phyloP scores from a whole-genome alignment of 2,329 filamentous ascomycete species.

The Mariannaea sp. region DNA sequence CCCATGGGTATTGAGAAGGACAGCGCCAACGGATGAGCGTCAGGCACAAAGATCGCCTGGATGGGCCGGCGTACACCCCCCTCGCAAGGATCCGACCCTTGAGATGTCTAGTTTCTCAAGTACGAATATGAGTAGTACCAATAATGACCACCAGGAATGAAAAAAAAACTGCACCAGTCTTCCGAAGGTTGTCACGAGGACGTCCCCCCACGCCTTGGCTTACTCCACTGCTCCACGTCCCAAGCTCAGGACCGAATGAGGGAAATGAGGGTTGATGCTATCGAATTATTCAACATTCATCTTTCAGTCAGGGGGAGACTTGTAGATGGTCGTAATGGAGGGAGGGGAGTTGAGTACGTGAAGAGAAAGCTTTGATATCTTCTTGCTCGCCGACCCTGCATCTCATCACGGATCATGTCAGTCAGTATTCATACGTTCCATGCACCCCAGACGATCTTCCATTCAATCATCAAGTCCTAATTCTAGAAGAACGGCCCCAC shows the following conservation, averaged over 20 bases:
- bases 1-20: not conserved
- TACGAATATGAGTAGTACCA: slow-evolving; percentile 5
- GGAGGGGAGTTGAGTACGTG: no score
- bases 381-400: no score
- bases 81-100: slow-evolving; percentile 4
- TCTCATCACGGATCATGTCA: no score
- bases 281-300: no score
- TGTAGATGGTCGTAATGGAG: no score
- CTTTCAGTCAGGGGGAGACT: no score
- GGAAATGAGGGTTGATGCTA: no score
- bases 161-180: no score
- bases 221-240: no score
- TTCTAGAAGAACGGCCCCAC: slow-evolving; percentile 4
- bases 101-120: slow-evolving; percentile 1
- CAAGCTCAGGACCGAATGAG: no score
- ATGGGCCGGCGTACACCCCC: not conserved
- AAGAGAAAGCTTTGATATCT: no score
- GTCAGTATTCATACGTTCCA: slow-evolving; percentile 1
- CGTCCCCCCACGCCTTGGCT: no score
- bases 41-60: slow-evolving; percentile 3
- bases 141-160: not conserved
- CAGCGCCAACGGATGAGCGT: not conserved
- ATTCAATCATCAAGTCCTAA: not conserved
- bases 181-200: not conserved
- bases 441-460: slow-evolving; percentile 12